Evolutionary conservation across 2,329 filamentous ascomycete genomes (phyloP).

Genomic region (Fusarium sp.): DNA sequence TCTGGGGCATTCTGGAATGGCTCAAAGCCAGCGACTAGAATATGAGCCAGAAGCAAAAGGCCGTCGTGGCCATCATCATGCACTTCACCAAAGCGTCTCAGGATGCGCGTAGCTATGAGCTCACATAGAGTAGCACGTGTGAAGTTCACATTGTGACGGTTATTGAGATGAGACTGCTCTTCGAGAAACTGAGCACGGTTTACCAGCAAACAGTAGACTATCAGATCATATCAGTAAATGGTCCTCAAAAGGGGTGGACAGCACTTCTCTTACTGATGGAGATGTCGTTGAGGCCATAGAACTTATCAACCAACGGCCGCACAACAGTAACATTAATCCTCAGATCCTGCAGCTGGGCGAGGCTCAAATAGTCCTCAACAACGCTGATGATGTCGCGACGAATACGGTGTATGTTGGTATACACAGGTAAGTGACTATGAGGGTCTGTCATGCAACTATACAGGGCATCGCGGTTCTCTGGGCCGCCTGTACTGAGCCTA

Average conservation of each 20-base stretch:
- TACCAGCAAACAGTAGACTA: slow-evolving; percentile 84
- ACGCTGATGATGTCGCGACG: slow-evolving; percentile 70
- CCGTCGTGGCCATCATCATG: slow-evolving; percentile 74
- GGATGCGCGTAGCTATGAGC: slow-evolving; percentile 78
- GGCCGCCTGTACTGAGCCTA: slow-evolving; percentile 43
- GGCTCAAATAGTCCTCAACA: slow-evolving; percentile 70
- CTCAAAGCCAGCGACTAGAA: slow-evolving; percentile 84
- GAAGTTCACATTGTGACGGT: slow-evolving; percentile 82
- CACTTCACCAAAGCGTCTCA: slow-evolving; percentile 82
- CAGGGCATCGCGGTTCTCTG: slow-evolving; percentile 47
- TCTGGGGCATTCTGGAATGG: slow-evolving; percentile 84
- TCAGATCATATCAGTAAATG: slow-evolving; percentile 3
- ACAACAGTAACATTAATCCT: slow-evolving; percentile 84
- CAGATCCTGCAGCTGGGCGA: slow-evolving; percentile 81
- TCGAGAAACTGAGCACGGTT: slow-evolving; percentile 82
- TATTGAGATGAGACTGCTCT: slow-evolving; percentile 78
- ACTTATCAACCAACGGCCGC: slow-evolving; percentile 82
- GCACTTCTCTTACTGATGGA: slow-evolving; percentile 68
- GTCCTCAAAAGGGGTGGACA: not conserved
- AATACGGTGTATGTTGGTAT: slow-evolving; percentile 80
- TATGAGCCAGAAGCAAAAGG: slow-evolving; percentile 77
- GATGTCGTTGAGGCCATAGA: slow-evolving; percentile 81
- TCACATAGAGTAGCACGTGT: slow-evolving; percentile 83
- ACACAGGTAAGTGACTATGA: slow-evolving; percentile 73
- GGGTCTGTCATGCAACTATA: slow-evolving; percentile 66